A percentile compares a stretch with the other conserved stretches of the same genome.
phyloP scores from a whole-genome alignment of 2,329 filamentous ascomycete genomes.

The Trichophyton benhamiae region DNA sequence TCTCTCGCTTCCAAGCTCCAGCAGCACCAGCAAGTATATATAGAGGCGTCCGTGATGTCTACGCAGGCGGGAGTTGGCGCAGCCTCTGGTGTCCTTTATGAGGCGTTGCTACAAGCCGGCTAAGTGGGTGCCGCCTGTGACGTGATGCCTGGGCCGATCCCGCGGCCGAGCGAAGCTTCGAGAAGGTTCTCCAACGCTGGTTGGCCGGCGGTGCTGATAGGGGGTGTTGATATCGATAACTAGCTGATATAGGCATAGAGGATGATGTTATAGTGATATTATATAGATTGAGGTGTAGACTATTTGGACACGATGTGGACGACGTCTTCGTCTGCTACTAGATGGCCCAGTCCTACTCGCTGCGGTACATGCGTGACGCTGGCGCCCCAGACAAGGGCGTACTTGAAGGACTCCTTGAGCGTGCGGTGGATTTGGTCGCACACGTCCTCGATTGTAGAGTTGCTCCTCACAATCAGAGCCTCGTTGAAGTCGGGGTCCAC shows the following conservation, averaged over 20 bases:
- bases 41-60: neutral
- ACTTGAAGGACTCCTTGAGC: constrained; percentile 97
- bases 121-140: neutral
- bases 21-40: neutral
- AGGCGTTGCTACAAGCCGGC: neutral
- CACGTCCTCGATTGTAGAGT: constrained; percentile 88
- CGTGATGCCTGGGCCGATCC: neutral
- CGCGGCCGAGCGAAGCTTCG: constrained; percentile 24
- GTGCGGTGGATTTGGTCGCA: constrained; percentile 90
- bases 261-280: no score
- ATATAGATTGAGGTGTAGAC: neutral
- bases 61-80: neutral
- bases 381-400: constrained; percentile 93
- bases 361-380: constrained; percentile 92
- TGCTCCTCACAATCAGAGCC: constrained; percentile 79
- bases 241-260: no score
- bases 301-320: constrained; percentile 50
- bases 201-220: neutral
- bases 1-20: neutral
- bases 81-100: neutral
- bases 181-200: constrained; percentile 22
- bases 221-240: no score
- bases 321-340: constrained; percentile 59
- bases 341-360: constrained; percentile 72
- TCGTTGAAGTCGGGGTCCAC: constrained; percentile 79